A percentile compares a stretch with the other conserved stretches of the same genome.
Evolutionary conservation across 2,329 filamentous ascomycete genomes (phyloP).

Genomic region (Basipetospora chlamydospora): DNA sequence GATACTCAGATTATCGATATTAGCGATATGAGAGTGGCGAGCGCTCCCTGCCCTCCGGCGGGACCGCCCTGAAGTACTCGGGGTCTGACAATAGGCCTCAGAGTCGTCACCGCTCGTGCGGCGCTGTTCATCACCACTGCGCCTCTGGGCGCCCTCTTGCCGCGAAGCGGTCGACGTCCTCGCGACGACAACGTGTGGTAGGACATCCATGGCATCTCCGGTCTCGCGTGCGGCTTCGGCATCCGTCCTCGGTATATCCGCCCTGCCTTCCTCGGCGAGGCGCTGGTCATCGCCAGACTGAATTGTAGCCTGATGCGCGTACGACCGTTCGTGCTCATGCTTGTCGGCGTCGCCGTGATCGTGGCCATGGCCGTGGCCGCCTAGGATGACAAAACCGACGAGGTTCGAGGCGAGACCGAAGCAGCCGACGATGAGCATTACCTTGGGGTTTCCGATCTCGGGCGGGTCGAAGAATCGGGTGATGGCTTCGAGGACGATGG

Average conservation of each 20-base stretch:
- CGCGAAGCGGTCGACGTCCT: slow-evolving; percentile 16
- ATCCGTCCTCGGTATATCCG: slow-evolving; percentile 23
- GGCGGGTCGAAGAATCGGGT: slow-evolving; percentile 86
- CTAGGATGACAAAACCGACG: slow-evolving; percentile 76
- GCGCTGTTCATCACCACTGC: background rate
- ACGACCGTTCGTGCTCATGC: slow-evolving; percentile 21
- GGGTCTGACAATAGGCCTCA: background rate
- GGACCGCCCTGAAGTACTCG: slow-evolving; percentile 23
- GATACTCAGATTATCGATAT: slow-evolving; percentile 62
- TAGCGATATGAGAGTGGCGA: slow-evolving; percentile 42
- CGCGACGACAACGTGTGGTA: slow-evolving; percentile 46
- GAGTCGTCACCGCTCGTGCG: background rate
- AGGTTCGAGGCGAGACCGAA: slow-evolving; percentile 80
- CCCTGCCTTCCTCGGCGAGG: slow-evolving; percentile 37
- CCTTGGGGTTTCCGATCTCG: slow-evolving; percentile 66
- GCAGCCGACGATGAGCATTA: slow-evolving; percentile 82
- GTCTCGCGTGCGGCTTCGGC: slow-evolving; percentile 36
- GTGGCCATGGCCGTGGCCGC: slow-evolving; percentile 81
- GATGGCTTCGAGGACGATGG: slow-evolving; percentile 89
- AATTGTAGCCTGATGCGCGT: slow-evolving; percentile 17
- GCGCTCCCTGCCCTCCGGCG: slow-evolving; percentile 30
- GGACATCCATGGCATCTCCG: slow-evolving; percentile 45
- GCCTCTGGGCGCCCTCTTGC: slow-evolving; percentile 11
- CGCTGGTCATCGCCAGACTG: slow-evolving; percentile 11
- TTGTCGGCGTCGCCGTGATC: slow-evolving; percentile 40